Percentiles rank a stretch among this genome's conserved stretches.
Conservation (phyloP, 2,329 filamentous ascomycete genomes). For the Pseudogymnoascus sp. region DNA sequence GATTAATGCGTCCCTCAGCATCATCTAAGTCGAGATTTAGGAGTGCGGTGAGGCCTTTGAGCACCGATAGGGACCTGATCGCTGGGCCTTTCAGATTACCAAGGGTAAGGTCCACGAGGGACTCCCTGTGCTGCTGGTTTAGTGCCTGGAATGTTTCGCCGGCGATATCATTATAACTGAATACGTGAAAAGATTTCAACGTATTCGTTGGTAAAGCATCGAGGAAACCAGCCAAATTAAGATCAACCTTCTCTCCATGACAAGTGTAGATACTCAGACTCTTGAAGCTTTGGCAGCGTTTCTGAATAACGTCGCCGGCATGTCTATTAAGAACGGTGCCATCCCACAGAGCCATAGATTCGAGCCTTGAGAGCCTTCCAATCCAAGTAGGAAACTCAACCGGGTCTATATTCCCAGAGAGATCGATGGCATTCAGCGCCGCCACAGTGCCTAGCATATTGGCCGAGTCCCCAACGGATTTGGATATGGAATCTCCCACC, state of each 20-base stretch:
- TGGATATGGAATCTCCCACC: conserved; percentile 52
- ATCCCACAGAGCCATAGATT: conserved; percentile 53
- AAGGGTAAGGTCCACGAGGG: conserved; percentile 48
- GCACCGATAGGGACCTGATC: conserved; percentile 41
- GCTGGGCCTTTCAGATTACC: conserved; percentile 41
- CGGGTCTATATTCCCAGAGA: conserved; percentile 49
- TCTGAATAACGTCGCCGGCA: conserved; percentile 46
- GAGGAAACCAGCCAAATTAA: conserved; percentile 53
- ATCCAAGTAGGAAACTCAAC: conserved; percentile 52
- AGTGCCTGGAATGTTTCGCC: conserved; percentile 48
- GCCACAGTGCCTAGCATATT: conserved; percentile 38
- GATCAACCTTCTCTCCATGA: conserved; percentile 43
- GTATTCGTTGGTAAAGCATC: conserved; percentile 48
- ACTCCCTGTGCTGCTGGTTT: conserved; percentile 44
- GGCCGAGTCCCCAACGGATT: conserved; percentile 38
- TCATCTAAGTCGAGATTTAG: conserved; percentile 44
- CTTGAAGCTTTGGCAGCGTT: conserved; percentile 55
- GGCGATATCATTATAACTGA: conserved; percentile 49
- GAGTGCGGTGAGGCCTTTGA: conserved; percentile 43
- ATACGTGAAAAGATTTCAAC: conserved; percentile 51
- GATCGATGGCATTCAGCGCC: conserved; percentile 44
- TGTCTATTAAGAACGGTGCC: conserved; percentile 52
- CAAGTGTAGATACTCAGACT: conserved; percentile 51
- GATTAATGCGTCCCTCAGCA: conserved; percentile 35
- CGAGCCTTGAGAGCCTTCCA: conserved; percentile 50